Base-by-base conservation (phyloP, 2,329 filamentous ascomycete genomes). In the Blumeriella jaapii region DNA sequence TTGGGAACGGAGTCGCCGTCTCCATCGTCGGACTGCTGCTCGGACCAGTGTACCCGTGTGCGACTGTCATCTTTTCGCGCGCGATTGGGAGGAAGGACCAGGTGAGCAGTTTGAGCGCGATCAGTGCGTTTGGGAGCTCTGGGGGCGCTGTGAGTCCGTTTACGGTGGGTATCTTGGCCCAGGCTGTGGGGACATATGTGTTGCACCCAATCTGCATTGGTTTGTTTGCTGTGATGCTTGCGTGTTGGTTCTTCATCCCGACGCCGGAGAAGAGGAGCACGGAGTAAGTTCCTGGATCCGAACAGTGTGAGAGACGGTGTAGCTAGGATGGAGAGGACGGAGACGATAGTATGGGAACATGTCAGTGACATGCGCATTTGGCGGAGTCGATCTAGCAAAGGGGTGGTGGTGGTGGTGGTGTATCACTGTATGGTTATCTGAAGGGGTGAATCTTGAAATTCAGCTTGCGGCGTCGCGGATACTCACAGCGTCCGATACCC, bases 21-120 rank as follows among this genome's bases (percentile, higher is more conserved):
- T 62, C 73, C 57, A 60, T 91, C 15, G 67, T 91, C 12, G 85
- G 85, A 9, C 58, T 91, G 6, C 58, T 91, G 18, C 63, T 93
- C 0, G 84, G 85, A 0, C 83, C 84, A 0, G 68, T 93, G 4
- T 93, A 86, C 51, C 82, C 84, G 0, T 86, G 80, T 52, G 72
- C 77, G 0, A 68, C 71, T 3, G 69, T 71, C 1, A 64, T 82
- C 5, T 77, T 83, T 46, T 67, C 76, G 36, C 63, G 70, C 24
- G 59, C 68, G 22, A 65, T 85, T 54, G 68, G 67, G 11, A 61
- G 69, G 11, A 60, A 66, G 24, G 63, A 82, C 37, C 71, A 76
- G 43, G 67, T 78, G 12, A 73, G 69, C 26, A 70, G 72, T 1
- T 66, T 84, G 45, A 69, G 77, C 2, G 71, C 82, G 36, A 82